Evolutionary conservation across 2,329 filamentous ascomycete genomes (phyloP).

Genomic region (Botrytis byssoidea): DNA sequence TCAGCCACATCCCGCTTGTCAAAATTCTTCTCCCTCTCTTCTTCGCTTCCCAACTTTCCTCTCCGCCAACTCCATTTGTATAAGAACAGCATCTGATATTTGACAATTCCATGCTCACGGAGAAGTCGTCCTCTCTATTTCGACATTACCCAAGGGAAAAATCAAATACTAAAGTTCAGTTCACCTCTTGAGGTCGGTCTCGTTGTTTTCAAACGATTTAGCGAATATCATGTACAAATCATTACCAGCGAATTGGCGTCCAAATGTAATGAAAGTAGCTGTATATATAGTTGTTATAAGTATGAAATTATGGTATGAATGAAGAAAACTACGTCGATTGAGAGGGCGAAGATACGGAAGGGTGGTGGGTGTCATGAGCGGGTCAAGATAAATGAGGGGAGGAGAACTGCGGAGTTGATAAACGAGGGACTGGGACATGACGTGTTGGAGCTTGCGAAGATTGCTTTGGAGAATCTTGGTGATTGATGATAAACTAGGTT

Average conservation of each 20-base stretch:
- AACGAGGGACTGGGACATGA: not conserved
- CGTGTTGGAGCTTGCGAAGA: not conserved
- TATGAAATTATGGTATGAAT: not conserved
- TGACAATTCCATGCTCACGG: not conserved
- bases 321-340: not conserved
- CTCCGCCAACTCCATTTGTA: not conserved
- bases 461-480: not conserved
- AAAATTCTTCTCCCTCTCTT: not conserved
- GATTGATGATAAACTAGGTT: not conserved
- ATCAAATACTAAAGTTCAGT: not conserved
- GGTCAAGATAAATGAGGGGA: not conserved
- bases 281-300: not conserved
- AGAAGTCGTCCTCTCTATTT: not conserved
- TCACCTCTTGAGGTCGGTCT: not conserved
- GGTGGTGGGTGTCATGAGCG: not conserved
- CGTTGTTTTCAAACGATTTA: not conserved
- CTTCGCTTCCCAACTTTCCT: not conserved
- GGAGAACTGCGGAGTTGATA: not conserved
- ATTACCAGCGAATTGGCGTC: not conserved
- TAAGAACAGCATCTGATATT: not conserved
- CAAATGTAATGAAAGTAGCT: not conserved
- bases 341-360: not conserved
- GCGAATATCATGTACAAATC: not conserved
- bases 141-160: not conserved
- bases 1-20: not conserved